phyloP scores from a whole-genome alignment of 495 filamentous ascomycete genomes.

The Staphylotrichum longicolle region DNA sequence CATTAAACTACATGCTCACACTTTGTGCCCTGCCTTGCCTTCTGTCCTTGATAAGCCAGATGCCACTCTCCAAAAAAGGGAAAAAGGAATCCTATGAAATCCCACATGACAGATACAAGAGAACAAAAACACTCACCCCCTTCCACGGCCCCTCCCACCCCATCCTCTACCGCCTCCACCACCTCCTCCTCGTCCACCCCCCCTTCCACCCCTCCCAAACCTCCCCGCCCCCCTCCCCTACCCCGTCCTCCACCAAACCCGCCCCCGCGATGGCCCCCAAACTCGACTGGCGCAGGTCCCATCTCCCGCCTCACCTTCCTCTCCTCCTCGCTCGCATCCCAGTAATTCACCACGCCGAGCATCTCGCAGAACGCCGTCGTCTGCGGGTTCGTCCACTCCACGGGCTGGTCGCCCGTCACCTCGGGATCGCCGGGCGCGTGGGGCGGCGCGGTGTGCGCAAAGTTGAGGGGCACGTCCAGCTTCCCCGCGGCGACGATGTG shows the following conservation, averaged over 20 bases:
- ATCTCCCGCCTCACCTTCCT: conserved; percentile 49
- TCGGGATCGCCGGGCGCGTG: conserved; percentile 50
- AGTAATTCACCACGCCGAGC: conserved; percentile 72
- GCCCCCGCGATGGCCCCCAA: conserved; percentile 34
- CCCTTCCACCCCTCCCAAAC: conserved; percentile 37
- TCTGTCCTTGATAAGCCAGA: too few species aligned
- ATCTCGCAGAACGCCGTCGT: conserved; percentile 74
- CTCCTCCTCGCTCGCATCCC: conserved; percentile 68
- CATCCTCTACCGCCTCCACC: conserved; percentile 36
- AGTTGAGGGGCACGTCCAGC: conserved; percentile 71
- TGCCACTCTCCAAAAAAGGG: too few species aligned
- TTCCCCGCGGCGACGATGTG: conserved; percentile 60
- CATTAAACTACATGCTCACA: too few species aligned
- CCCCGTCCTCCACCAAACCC: conserved; percentile 33
- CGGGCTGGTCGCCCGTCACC: conserved; percentile 49
- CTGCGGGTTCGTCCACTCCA: conserved; percentile 80
- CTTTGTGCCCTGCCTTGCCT: too few species aligned
- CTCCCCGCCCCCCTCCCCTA: conserved; percentile 34
- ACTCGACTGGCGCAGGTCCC: conserved; percentile 38
- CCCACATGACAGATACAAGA: too few species aligned
- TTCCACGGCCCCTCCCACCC: conserved; percentile 22
- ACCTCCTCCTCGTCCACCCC: conserved; percentile 38
- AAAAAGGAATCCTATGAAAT: too few species aligned
- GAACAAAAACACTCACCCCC: conserved; percentile 2
- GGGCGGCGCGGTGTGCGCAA: conserved; percentile 68